A percentile compares a stretch with the other conserved stretches of the same genome.
Evolutionary conservation across 2,329 filamentous ascomycete genomes (phyloP).

Genomic region (Colletotrichum sp.): DNA sequence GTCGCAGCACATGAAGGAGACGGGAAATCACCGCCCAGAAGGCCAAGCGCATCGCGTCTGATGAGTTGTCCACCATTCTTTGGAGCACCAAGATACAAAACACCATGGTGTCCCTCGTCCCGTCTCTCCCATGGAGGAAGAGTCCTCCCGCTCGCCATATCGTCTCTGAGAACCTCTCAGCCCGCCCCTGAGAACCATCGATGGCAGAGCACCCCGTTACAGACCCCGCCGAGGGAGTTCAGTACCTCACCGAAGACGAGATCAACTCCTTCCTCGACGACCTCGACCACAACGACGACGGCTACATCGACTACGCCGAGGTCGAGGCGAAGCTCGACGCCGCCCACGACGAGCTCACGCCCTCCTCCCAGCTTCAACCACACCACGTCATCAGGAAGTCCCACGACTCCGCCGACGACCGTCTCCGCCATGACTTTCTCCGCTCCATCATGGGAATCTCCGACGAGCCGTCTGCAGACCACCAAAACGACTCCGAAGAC

Average conservation of each 20-base stretch:
- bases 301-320: slow-evolving; percentile 55
- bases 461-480: slow-evolving; percentile 24
- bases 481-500: slow-evolving; percentile 27
- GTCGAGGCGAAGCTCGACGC: slow-evolving; percentile 58
- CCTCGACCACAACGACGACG: slow-evolving; percentile 56
- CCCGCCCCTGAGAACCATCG: background rate
- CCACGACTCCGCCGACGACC: slow-evolving; percentile 25
- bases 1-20: background rate
- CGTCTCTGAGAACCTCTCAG: background rate
- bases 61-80: background rate
- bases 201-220: slow-evolving; percentile 30
- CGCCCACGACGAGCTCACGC: slow-evolving; percentile 55
- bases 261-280: slow-evolving; percentile 57
- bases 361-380: slow-evolving; percentile 39
- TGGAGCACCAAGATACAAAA: background rate
- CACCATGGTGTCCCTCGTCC: background rate
- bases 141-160: background rate
- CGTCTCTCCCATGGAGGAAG: background rate
- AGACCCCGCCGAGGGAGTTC: slow-evolving; percentile 26
- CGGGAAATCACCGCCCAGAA: slow-evolving; percentile 8
- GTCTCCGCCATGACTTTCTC: slow-evolving; percentile 55
- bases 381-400: slow-evolving; percentile 48
- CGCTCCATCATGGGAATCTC: slow-evolving; percentile 52
- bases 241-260: slow-evolving; percentile 50
- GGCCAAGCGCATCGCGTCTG: background rate